Percentiles rank a stretch among this genome's conserved stretches.
These are phyloP conservation scores for Massariosphaeria phaeospora DNA, from an alignment of 495 filamentous ascomycete species.

Conservation along the genomic window DNA sequence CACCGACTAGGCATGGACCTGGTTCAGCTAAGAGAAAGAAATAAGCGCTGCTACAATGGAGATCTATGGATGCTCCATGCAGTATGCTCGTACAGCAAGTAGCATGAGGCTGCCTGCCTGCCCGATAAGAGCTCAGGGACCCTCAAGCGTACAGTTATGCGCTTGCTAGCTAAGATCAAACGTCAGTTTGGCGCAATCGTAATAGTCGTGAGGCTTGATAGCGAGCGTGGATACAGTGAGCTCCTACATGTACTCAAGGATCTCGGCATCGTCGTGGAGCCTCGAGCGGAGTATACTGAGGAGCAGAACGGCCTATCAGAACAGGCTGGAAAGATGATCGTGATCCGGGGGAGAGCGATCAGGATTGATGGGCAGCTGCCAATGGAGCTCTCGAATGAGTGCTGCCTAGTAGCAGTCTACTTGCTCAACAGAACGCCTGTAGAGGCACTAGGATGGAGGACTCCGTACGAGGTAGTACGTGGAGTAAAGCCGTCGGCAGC, in stretches of 20 bases:
- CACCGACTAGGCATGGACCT: slow-evolving; percentile 18
- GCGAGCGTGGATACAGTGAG: not conserved
- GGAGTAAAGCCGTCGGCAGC: not conserved
- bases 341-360: slow-evolving; percentile 9
- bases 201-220: not conserved
- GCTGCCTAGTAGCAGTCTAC: slow-evolving; percentile 5
- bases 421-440: slow-evolving; percentile 27
- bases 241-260: not conserved
- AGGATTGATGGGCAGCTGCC: slow-evolving; percentile 12
- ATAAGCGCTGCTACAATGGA: slow-evolving; percentile 8
- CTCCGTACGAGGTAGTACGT: slow-evolving; percentile 10
- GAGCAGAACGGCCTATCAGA: slow-evolving; percentile 7
- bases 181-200: not conserved
- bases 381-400: slow-evolving; percentile 5
- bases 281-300: not conserved
- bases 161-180: not conserved
- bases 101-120: slow-evolving; percentile 3
- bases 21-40: slow-evolving; percentile 10
- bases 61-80: slow-evolving; percentile 20
- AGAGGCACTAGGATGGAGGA: slow-evolving; percentile 16
- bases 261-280: not conserved
- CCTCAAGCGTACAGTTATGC: too few relatives aligned
- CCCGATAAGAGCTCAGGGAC: too few relatives aligned
- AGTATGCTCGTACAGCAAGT: slow-evolving; percentile 8
- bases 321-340: not conserved